phyloP scores from a whole-genome alignment of 2,329 filamentous ascomycete species.

The Helicocarpus griseus region DNA sequence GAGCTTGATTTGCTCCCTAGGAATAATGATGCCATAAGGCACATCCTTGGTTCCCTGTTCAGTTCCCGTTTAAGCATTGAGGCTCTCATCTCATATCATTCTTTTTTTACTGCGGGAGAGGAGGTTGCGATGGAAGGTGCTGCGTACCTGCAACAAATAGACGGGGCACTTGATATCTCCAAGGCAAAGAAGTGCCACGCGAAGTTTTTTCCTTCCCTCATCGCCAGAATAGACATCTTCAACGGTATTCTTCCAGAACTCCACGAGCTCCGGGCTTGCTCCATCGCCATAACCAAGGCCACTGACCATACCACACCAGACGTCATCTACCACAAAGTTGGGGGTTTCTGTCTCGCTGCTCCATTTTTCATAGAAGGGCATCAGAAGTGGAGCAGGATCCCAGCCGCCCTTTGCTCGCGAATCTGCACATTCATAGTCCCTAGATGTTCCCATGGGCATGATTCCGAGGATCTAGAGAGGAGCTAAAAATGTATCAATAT shows the following conservation, averaged over 20 bases:
- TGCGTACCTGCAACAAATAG: conserved; percentile 39
- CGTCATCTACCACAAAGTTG: conserved; percentile 33
- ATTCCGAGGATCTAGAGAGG: conserved; percentile 38
- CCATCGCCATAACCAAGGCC: conserved; percentile 39
- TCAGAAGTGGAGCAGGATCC: conserved; percentile 31
- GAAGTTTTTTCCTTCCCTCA: conserved; percentile 36
- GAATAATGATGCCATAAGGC: neutral
- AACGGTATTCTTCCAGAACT: conserved; percentile 38
- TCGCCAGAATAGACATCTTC: conserved; percentile 40
- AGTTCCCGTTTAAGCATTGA: neutral
- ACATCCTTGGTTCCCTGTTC: neutral
- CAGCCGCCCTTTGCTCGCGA: conserved; percentile 40
- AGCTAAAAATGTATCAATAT: neutral
- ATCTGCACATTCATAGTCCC: conserved; percentile 40
- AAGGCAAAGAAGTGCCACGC: conserved; percentile 43
- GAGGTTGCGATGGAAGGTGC: no score
- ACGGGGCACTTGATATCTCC: conserved; percentile 43
- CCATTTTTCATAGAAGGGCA: conserved; percentile 31
- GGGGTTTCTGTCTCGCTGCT: conserved; percentile 29
- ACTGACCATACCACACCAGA: conserved; percentile 38
- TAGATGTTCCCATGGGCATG: conserved; percentile 43
- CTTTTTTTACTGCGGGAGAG: no score
- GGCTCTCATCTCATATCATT: no score
- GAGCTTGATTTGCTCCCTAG: conserved; percentile 37
- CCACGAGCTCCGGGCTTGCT: conserved; percentile 25